These are phyloP conservation scores for Lepidium didymum DNA, from an alignment of 345 rosid genomes.

Conservation along the genomic window DNA sequence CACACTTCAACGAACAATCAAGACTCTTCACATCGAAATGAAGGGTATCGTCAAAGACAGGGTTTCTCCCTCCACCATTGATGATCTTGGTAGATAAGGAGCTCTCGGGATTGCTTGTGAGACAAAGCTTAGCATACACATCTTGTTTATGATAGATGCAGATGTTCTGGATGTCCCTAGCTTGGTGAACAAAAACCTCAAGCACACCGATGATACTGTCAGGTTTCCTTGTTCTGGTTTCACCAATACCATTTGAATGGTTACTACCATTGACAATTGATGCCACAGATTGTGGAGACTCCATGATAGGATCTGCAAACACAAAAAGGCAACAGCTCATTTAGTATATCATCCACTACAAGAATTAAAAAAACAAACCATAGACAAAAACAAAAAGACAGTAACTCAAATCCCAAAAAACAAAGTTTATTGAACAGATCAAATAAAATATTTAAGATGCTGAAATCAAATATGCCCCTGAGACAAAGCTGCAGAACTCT, in stretches of 20 bases:
- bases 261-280: constrained; percentile 54
- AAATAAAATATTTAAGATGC: neutral
- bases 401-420: neutral
- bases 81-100: constrained; percentile 77
- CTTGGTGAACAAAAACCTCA: constrained; percentile 79
- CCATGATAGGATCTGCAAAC: constrained; percentile 45
- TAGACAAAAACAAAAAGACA: neutral
- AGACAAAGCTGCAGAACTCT: constrained; percentile 4
- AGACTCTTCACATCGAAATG: constrained; percentile 50
- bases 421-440: neutral
- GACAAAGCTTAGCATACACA: constrained; percentile 92
- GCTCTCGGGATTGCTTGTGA: constrained; percentile 65
- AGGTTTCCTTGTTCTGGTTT: constrained; percentile 33
- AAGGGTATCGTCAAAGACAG: constrained; percentile 79
- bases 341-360: neutral
- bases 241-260: constrained; percentile 34
- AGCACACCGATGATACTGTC: constrained; percentile 48
- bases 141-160: constrained; percentile 99
- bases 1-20: constrained; percentile 82
- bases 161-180: constrained; percentile 95
- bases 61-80: constrained; percentile 97
- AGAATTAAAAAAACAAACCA: neutral
- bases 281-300: constrained; percentile 88
- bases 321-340: neutral
- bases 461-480: neutral